phyloP scores from a whole-genome alignment of 2,329 filamentous ascomycete genomes.

The Arthroderma sp. region DNA sequence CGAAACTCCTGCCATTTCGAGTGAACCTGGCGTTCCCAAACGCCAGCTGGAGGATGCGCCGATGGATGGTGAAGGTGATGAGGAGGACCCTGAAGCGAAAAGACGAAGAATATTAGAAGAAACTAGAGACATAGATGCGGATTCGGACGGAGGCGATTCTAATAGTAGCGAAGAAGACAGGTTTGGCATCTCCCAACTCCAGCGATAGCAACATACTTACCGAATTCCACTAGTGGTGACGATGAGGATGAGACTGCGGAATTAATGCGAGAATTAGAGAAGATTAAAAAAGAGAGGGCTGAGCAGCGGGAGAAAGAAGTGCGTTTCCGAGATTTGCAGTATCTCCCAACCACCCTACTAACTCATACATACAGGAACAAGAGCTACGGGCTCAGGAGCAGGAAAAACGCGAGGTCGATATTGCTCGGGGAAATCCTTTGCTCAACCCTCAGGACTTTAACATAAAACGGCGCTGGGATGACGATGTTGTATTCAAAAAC shows the following conservation, averaged over 20 bases:
- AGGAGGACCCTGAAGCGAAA: slow-evolving; percentile 67
- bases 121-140: slow-evolving; percentile 74
- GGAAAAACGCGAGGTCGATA: slow-evolving; percentile 72
- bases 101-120: slow-evolving; percentile 77
- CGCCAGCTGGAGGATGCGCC: slow-evolving; percentile 46
- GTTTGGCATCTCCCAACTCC: slow-evolving; percentile 24
- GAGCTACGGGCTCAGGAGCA: slow-evolving; percentile 70
- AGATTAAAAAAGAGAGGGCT: slow-evolving; percentile 76
- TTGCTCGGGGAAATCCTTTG: slow-evolving; percentile 82
- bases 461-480: slow-evolving; percentile 81
- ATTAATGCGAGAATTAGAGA: slow-evolving; percentile 82
- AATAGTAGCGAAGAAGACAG: slow-evolving; percentile 50
- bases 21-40: slow-evolving; percentile 42
- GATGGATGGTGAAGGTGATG: slow-evolving; percentile 27
- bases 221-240: slow-evolving; percentile 41
- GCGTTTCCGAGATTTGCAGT: slow-evolving; percentile 2
- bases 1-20: slow-evolving; percentile 13
- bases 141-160: slow-evolving; percentile 51
- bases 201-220: neutral
- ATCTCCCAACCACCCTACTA: neutral
- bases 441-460: slow-evolving; percentile 81
- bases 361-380: slow-evolving; percentile 44
- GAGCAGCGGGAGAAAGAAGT: slow-evolving; percentile 67
- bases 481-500: slow-evolving; percentile 98
- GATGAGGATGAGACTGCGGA: slow-evolving; percentile 77